Evolutionary conservation across 140 eudicot species (phyloP), one percentile per base, ranked within the genome.

Genomic region (Eryngium alpinum): DNA sequence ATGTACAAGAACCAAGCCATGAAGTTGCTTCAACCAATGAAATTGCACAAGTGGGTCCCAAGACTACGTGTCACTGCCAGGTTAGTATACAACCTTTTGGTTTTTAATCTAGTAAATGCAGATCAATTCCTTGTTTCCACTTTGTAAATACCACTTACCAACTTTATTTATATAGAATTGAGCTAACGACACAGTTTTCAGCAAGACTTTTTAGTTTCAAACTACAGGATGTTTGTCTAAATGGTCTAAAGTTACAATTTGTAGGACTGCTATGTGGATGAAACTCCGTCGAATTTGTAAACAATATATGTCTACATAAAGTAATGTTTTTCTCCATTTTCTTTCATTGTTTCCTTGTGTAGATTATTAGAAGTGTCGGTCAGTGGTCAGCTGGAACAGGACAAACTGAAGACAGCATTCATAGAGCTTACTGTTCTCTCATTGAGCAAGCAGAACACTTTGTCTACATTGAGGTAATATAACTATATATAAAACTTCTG

Each of bases 381-480:
- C 97, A 84, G 73, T 95, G 99, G 99, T 95, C 99, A 79, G 98
- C 94, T 83, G 99, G 99, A 85, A 91, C 99, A 63, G 90, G 91
- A 79, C 96, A 90, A 89, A 92, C 91, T 56, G 99, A 95, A 90
- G 98, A 95, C 87, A 95, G 99, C 91, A 95, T 95, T 86, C 98
- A 93, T 79, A 91, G 84, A 85, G 97, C 99, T 77, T 93, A 95
- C 80, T 92, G 97, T 86, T 81, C 92, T 76, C 92, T 95, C 72
- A 95, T 95, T 80, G 97, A 95, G 84, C 87, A 93, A 51, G 97
- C 99, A 52, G 97, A 95, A 87, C 90, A 91, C 79, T 95, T 91
- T 71, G 78, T 95, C 51, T 95, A 92, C 90, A 93, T 95, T 71
- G 99, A 93, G 97, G 98, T 91, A 88, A 83, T 16, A 62, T 75